Percentiles rank a stretch among this genome's conserved stretches.
phyloP scores from a whole-genome alignment of 179 eudicot species.

The Patellifolia procumbens region DNA sequence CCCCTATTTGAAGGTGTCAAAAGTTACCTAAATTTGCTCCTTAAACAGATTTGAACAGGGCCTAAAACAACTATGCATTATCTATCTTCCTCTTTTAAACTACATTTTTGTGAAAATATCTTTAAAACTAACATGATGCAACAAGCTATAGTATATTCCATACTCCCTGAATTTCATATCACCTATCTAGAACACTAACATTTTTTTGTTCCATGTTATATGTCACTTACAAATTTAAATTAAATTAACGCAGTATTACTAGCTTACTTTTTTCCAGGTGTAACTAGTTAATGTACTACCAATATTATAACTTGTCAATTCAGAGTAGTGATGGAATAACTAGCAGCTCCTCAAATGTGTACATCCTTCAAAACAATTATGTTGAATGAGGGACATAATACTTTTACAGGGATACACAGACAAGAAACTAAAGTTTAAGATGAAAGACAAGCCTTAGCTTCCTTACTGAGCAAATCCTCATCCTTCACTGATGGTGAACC shows the following conservation, averaged over 20 bases:
- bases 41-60: too few relatives aligned
- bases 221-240: not conserved
- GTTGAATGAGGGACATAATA: not conserved
- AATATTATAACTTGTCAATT: not conserved
- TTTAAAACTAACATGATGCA: not conserved
- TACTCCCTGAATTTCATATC: not conserved
- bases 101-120: too few relatives aligned
- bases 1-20: not conserved
- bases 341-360: not conserved
- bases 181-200: not conserved
- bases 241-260: not conserved
- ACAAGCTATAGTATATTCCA: not conserved
- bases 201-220: not conserved
- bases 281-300: not conserved
- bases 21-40: not conserved
- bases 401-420: not conserved
- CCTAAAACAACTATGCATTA: not conserved
- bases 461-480: slow-evolving; percentile 79
- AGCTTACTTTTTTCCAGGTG: too few relatives aligned
- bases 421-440: slow-evolving; percentile 28
- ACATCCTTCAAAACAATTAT: not conserved
- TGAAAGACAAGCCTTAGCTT: slow-evolving; percentile 24
- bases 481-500: slow-evolving; percentile 67
- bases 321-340: not conserved
- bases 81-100: not conserved